A percentile compares a stretch with the other conserved stretches of the same genome.
Conservation (phyloP, 257 asterid species). For the Linderniella brevidens region DNA sequence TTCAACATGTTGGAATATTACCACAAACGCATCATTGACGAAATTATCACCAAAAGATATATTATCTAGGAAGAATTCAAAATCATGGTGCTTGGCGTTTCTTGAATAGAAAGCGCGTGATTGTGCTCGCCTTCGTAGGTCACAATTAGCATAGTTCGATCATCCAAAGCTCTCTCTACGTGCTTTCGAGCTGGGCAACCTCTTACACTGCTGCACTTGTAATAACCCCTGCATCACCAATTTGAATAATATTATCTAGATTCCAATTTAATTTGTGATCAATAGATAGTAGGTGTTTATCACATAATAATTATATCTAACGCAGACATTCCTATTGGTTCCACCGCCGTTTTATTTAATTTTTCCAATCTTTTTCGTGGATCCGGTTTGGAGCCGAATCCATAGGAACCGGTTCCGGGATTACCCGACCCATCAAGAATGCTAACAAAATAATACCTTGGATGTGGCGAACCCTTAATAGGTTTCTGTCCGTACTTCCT, state of each 20-base stretch:
- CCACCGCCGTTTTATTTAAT: too few species aligned
- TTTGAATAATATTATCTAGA: neutral
- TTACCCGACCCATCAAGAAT: too few species aligned
- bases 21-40: too few species aligned
- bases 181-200: slow-evolving; percentile 95
- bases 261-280: neutral
- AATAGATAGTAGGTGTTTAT: too few species aligned
- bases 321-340: too few species aligned
- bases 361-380: too few species aligned
- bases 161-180: slow-evolving; percentile 75
- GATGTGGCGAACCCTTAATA: slow-evolving; percentile 97
- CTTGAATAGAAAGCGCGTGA: slow-evolving; percentile 34
- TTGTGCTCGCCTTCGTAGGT: slow-evolving; percentile 91
- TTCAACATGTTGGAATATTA: too few species aligned
- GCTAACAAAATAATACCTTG: slow-evolving; percentile 79
- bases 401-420: too few species aligned
- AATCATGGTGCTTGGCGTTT: slow-evolving; percentile 32
- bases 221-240: slow-evolving; percentile 64
- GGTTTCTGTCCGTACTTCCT: slow-evolving; percentile 97
- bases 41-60: neutral
- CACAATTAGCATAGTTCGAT: slow-evolving; percentile 73
- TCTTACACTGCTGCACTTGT: slow-evolving; percentile 87
- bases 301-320: too few species aligned
- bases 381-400: too few species aligned
- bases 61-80: slow-evolving; percentile 53